Conservation (phyloP, 768 basidiomycete species). For the Pleurotus giganteus region DNA sequence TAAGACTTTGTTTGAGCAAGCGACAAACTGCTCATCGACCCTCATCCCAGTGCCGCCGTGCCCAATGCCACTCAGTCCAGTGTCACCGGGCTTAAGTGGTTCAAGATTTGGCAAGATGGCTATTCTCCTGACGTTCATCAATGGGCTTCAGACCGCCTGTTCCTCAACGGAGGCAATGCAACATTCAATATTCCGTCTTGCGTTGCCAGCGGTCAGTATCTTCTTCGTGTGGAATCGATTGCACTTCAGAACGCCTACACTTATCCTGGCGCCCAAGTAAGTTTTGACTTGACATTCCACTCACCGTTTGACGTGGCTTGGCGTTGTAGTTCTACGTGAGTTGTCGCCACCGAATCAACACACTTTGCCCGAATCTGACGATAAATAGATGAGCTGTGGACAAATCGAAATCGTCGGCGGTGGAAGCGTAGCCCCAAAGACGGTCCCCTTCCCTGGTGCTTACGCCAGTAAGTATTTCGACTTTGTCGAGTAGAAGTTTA, state of each 20-base stretch:
- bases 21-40: constrained; percentile 1
- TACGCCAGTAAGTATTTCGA: constrained; percentile 24
- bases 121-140: constrained; percentile 22
- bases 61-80: constrained; percentile 33
- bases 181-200: constrained; percentile 40
- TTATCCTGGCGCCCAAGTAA: constrained; percentile 39
- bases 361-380: neutral
- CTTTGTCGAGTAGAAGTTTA: neutral
- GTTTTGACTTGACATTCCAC: neutral
- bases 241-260: constrained; percentile 26
- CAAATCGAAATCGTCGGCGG: constrained; percentile 20
- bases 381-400: constrained; percentile 24
- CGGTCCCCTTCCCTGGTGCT: constrained; percentile 20
- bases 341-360: neutral
- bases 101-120: constrained; percentile 41
- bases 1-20: constrained; percentile 15
- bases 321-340: constrained; percentile 31
- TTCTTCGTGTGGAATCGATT: constrained; percentile 42
- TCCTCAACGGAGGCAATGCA: constrained; percentile 41
- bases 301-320: neutral
- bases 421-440: constrained; percentile 15
- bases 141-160: constrained; percentile 42
- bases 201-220: constrained; percentile 37
- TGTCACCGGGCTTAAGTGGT: constrained; percentile 41
- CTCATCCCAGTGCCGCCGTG: constrained; percentile 32